phyloP scores from a whole-genome alignment of 805 yeast species.

The Saturnispora silvae region DNA sequence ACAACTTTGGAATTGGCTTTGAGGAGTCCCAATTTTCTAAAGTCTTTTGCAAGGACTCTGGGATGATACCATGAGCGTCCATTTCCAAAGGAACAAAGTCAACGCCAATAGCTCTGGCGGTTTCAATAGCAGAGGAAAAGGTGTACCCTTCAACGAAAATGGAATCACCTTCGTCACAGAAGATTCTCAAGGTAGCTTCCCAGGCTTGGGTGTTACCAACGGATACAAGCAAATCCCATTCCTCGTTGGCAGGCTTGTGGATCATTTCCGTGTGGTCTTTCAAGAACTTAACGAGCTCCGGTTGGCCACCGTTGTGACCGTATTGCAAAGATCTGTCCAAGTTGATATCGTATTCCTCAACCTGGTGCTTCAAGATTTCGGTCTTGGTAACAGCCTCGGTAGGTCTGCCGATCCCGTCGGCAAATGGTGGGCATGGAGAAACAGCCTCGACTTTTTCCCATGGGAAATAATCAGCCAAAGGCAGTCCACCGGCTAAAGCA shows the following conservation, averaged over 20 bases:
- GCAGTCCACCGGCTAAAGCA: constrained; percentile 93
- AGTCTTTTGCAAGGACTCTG: constrained; percentile 41
- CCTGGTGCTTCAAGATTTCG: constrained; percentile 30
- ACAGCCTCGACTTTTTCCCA: constrained; percentile 65
- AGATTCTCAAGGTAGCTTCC: constrained; percentile 69
- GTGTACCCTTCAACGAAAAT: constrained; percentile 69
- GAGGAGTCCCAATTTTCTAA: constrained; percentile 50
- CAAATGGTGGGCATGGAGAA: constrained; percentile 73
- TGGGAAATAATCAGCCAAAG: constrained; percentile 85
- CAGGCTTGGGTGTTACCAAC: constrained; percentile 89
- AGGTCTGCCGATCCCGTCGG: constrained; percentile 62
- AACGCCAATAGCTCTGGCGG: constrained; percentile 53
- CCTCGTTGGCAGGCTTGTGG: constrained; percentile 42
- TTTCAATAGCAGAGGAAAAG: constrained; percentile 63
- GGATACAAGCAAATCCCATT: constrained; percentile 66
- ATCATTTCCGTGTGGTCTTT: constrained; percentile 63
- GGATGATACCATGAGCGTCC: constrained; percentile 57
- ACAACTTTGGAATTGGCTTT: constrained; percentile 61
- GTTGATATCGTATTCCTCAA: constrained; percentile 50
- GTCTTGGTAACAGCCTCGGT: constrained; percentile 31
- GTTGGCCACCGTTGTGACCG: constrained; percentile 76
- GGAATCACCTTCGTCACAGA: constrained; percentile 48
- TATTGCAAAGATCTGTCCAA: constrained; percentile 84
- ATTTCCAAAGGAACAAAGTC: constrained; percentile 54
- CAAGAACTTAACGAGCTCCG: constrained; percentile 55